Base-by-base conservation (phyloP, 495 filamentous ascomycete genomes). In the Penicillium coffeae region DNA sequence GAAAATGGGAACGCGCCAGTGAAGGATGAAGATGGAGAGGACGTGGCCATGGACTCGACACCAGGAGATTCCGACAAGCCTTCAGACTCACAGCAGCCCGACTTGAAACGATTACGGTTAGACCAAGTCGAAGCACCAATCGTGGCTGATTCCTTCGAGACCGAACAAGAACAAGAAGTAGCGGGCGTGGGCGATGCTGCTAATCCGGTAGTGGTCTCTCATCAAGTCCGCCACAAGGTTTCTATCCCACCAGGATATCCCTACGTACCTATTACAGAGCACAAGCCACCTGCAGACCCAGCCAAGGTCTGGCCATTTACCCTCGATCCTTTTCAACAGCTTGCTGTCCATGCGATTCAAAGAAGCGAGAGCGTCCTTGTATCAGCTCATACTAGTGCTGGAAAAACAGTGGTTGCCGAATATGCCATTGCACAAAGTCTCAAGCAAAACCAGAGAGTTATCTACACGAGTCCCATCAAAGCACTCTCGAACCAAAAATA, bases 401-500 rank as follows among this genome's bases (percentile, higher is more conserved):
- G 93, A 67, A 98, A 98, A 68, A 98, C 93, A 2, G 93, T 97
- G 14, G 89, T 96, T 15, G 93, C 93, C 48, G 93, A 98, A 63
- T 98, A 98, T 63, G 94, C 93, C 12, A 97, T 98, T 62, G 93
- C 93, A 34, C 93, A 98, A 61, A 91, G 94, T 68, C 80, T 98
- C 70, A 91, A 94, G 72, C 83, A 86, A 66, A 96, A 96, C 71
- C 93, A 98, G 72, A 82, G 93, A 62, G 93, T 98, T 50, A 97
- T 98, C 64, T 98, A 98, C 72, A 98, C 93, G 1, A 96, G 92
- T 77, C 93, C 93, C 1, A 97, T 98, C 73, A 98, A 98, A 66
- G 93, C 93, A 18, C 74, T 98, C 63, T 96, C 90, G 64, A 98
- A 98, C 62, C 93, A 98, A 65, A 98, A 98, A 57, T 98, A 95